Conservation (phyloP, 1,139 yeast genomes). For the Blastobotrys malaysiensis region DNA sequence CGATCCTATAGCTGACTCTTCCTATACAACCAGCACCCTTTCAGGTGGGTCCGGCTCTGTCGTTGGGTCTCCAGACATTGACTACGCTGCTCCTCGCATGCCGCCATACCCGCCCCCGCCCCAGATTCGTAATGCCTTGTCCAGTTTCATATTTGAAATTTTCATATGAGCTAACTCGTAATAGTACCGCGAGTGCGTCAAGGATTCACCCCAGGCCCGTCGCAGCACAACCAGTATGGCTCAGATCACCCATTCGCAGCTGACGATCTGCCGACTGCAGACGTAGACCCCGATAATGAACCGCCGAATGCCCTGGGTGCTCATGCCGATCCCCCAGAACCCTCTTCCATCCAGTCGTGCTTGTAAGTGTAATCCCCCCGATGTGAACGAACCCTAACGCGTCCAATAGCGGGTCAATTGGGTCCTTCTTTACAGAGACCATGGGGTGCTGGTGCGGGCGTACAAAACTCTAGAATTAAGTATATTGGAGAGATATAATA, state of each 20-base stretch:
- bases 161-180: neutral
- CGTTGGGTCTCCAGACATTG: constrained; percentile 12
- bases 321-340: neutral
- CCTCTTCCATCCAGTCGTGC: neutral
- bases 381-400: neutral
- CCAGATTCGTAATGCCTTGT: neutral
- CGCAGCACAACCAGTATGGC: constrained; percentile 7
- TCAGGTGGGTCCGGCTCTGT: neutral
- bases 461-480: neutral
- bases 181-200: neutral
- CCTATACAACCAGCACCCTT: neutral
- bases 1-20: neutral
- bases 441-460: neutral
- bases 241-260: constrained; percentile 13
- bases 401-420: neutral
- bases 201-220: neutral
- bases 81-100: constrained; percentile 16
- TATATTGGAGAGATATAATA: neutral
- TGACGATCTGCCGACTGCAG: constrained; percentile 7
- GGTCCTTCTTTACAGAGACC: neutral
- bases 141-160: too few species aligned
- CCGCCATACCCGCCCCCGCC: constrained; percentile 7
- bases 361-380: neutral
- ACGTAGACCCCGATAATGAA: neutral
- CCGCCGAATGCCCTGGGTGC: neutral